These are phyloP conservation scores for Didymella pomorum DNA, from an alignment of 2,329 filamentous ascomycete species.

Conservation along the genomic window DNA sequence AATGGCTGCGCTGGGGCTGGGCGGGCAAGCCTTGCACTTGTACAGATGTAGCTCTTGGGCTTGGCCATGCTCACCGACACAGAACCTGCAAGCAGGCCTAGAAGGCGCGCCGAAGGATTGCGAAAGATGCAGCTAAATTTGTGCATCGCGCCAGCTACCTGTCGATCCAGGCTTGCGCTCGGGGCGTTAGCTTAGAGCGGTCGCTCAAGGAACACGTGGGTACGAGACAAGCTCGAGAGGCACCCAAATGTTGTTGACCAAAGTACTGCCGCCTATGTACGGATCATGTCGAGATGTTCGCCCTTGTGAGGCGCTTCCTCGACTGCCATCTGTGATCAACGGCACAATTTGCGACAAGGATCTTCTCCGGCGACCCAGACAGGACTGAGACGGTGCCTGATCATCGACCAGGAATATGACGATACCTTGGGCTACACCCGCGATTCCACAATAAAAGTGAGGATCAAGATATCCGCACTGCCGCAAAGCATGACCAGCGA, in stretches of 20 bases:
- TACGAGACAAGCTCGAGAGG: constrained; percentile 10
- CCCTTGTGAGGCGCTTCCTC: not conserved
- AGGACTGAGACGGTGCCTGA: constrained; percentile 2
- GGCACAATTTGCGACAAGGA: not conserved
- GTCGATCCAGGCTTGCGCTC: constrained; percentile 4
- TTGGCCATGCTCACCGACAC: constrained; percentile 2
- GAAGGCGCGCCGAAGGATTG: constrained; percentile 15
- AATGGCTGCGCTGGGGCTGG: not conserved
- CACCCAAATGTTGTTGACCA: not conserved
- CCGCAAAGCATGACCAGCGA: not conserved
- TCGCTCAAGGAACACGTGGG: constrained; percentile 6
- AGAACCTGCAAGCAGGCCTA: constrained; percentile 1
- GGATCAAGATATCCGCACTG: not conserved
- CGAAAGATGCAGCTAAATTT: constrained; percentile 5
- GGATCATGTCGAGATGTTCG: not conserved
- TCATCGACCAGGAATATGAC: constrained; percentile 1
- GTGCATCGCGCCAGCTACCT: constrained; percentile 6
- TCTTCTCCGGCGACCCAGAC: not conserved
- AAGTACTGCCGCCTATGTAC: not conserved
- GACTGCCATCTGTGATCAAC: not conserved
- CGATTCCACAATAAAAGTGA: not conserved
- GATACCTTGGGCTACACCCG: not conserved
- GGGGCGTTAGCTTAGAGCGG: constrained; percentile 1
- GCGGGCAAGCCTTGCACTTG: constrained; percentile 15
- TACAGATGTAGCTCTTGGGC: constrained; percentile 10